Evolutionary conservation across 1,284 basidiomycete genomes (phyloP).

Genomic region (Malassezia slooffiae): DNA sequence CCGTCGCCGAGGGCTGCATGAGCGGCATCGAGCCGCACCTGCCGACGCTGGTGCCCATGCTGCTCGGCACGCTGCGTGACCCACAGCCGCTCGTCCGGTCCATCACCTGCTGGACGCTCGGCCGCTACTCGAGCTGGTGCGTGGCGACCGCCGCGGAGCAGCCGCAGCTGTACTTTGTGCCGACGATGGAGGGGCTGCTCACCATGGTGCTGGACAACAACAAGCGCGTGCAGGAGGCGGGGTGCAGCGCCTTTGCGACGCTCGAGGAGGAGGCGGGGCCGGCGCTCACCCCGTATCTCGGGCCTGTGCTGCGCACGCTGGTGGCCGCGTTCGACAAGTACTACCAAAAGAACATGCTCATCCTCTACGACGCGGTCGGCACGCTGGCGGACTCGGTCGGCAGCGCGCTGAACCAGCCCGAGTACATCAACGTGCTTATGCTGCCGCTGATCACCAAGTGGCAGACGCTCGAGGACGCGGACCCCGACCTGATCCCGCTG

Average conservation of each 20-base stretch:
- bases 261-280: conserved; percentile 91
- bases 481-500: conserved; percentile 84
- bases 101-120: conserved; percentile 97
- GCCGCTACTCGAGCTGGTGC: conserved; percentile 96
- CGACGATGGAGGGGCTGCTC: conserved; percentile 94
- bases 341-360: conserved; percentile 98
- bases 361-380: conserved; percentile 93
- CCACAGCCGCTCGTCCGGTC: conserved; percentile 93
- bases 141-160: conserved; percentile 66
- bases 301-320: conserved; percentile 85
- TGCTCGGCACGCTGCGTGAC: conserved; percentile 80
- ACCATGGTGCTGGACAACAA: conserved; percentile 98
- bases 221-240: conserved; percentile 98
- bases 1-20: conserved; percentile 98
- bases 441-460: conserved; percentile 83
- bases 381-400: conserved; percentile 95
- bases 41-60: conserved; percentile 78
- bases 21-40: conserved; percentile 89
- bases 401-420: conserved; percentile 67
- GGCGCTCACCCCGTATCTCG: conserved; percentile 81
- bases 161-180: conserved; percentile 79
- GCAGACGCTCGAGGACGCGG: conserved; percentile 75
- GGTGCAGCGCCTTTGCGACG: conserved; percentile 95
- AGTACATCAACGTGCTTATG: conserved; percentile 90
- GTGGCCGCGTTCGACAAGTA: conserved; percentile 96